These are phyloP conservation scores for Volvox carteri DNA, from an alignment of 163 green algal genomes.

Conservation along the genomic window DNA sequence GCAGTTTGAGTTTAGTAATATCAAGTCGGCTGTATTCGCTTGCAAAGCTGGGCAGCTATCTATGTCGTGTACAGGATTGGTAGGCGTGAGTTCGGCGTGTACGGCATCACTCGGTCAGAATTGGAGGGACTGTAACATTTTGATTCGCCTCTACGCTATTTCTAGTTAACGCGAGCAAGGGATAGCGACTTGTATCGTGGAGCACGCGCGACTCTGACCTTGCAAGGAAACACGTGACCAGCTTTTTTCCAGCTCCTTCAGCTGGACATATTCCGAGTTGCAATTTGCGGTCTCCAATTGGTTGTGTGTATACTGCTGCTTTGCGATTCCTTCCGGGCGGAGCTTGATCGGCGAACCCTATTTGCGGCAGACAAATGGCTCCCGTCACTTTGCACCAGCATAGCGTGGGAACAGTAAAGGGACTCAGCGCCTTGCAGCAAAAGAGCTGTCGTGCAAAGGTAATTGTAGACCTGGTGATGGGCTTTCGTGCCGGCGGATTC, in stretches of 20 bases:
- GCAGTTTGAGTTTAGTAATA: too few species aligned
- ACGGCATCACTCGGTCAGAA: background rate
- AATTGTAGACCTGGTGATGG: background rate
- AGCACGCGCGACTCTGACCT: background rate
- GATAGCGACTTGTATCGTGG: background rate
- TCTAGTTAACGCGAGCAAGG: background rate
- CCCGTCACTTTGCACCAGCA: slow-evolving; percentile 9
- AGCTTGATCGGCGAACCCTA: slow-evolving; percentile 25
- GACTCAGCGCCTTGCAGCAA: background rate
- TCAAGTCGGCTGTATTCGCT: too few species aligned
- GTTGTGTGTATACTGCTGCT: background rate
- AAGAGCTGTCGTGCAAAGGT: slow-evolving; percentile 10
- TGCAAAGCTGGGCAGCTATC: too few species aligned
- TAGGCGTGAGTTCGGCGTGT: too few species aligned
- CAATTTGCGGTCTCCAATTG: background rate
- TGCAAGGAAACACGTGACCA: slow-evolving; percentile 33
- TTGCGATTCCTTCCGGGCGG: background rate
- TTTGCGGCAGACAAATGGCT: slow-evolving; percentile 45
- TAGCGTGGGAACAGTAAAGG: background rate
- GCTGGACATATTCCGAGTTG: background rate
- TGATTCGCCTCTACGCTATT: background rate
- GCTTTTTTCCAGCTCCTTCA: background rate
- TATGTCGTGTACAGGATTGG: too few species aligned
- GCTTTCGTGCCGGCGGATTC: slow-evolving; percentile 4
- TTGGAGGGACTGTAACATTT: background rate